These are phyloP conservation scores for Salvia miltiorrhiza DNA, from an alignment of 257 asterid genomes.

Conservation along the genomic window DNA sequence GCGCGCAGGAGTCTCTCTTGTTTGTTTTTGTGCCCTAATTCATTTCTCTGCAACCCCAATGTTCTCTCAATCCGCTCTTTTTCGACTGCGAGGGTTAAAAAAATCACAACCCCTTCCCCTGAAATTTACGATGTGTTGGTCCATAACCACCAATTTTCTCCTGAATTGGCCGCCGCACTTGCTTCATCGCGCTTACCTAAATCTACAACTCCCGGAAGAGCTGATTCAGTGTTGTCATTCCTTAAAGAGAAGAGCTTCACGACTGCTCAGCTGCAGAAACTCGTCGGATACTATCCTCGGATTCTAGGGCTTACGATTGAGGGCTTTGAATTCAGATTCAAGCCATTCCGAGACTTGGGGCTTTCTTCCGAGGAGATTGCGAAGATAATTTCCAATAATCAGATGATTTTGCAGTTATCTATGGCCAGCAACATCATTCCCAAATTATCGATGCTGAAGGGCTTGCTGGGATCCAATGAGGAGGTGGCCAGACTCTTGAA, in stretches of 20 bases:
- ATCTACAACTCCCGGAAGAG: neutral
- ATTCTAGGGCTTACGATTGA: slow-evolving; percentile 20
- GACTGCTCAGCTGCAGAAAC: slow-evolving; percentile 19
- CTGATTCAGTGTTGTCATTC: slow-evolving; percentile 11
- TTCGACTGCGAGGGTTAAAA: neutral
- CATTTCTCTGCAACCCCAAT: neutral
- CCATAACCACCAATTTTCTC: slow-evolving; percentile 20
- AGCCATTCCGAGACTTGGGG: slow-evolving; percentile 37
- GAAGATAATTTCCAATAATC: slow-evolving; percentile 18
- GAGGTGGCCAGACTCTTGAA: neutral
- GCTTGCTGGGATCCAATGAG: neutral
- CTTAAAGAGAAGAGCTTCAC: slow-evolving; percentile 38
- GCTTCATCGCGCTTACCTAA: slow-evolving; percentile 12
- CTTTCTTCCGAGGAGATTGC: slow-evolving; percentile 25
- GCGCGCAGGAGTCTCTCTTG: neutral
- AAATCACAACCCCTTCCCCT: no score
- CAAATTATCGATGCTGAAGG: no score
- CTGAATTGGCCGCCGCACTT: slow-evolving; percentile 5
- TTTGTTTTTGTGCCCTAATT: neutral
- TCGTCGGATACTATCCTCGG: neutral
- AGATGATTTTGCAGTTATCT: neutral
- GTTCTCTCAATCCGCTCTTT: neutral
- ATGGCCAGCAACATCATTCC: neutral
- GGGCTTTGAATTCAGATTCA: slow-evolving; percentile 30
- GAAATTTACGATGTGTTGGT: slow-evolving; percentile 1